phyloP scores from a whole-genome alignment of 768 basidiomycete genomes.

The Suillus paluster region DNA sequence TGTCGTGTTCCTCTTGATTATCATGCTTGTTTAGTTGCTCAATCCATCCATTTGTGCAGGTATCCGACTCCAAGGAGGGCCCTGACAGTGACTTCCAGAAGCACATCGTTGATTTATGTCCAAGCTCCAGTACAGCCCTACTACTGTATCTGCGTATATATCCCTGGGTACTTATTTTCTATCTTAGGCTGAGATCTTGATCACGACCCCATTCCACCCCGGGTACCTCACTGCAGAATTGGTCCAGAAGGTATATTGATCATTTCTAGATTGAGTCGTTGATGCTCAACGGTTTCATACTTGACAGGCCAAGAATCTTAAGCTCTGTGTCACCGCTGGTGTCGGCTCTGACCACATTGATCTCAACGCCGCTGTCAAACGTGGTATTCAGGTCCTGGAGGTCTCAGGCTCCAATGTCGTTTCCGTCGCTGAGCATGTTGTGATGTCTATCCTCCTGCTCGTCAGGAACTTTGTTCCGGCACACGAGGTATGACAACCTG shows the following conservation, averaged over 20 bases:
- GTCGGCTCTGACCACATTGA: no score
- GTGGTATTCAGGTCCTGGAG: no score
- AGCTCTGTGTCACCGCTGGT: slow-evolving; percentile 83
- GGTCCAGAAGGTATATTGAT: slow-evolving; percentile 57
- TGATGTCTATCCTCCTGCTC: no score
- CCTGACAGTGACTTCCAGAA: slow-evolving; percentile 81
- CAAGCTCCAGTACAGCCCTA: background rate
- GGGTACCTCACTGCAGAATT: slow-evolving; percentile 80
- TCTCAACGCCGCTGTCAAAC: no score
- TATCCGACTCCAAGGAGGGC: slow-evolving; percentile 84
- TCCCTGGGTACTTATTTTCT: slow-evolving; percentile 17
- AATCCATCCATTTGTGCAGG: slow-evolving; percentile 44
- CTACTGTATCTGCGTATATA: background rate
- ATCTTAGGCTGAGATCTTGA: slow-evolving; percentile 72
- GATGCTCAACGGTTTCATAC: slow-evolving; percentile 5
- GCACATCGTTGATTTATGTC: no score
- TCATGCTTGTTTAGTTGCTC: no score
- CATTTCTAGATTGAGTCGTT: slow-evolving; percentile 7
- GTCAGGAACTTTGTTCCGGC: no score
- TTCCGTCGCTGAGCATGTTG: no score
- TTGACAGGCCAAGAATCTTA: slow-evolving; percentile 81
- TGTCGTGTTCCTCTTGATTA: no score
- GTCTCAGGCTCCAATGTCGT: no score
- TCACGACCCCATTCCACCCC: slow-evolving; percentile 87
- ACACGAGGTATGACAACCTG: slow-evolving; percentile 61